Evolutionary conservation across 179 eudicot genomes (phyloP).

Genomic region (Corrigiola litoralis): DNA sequence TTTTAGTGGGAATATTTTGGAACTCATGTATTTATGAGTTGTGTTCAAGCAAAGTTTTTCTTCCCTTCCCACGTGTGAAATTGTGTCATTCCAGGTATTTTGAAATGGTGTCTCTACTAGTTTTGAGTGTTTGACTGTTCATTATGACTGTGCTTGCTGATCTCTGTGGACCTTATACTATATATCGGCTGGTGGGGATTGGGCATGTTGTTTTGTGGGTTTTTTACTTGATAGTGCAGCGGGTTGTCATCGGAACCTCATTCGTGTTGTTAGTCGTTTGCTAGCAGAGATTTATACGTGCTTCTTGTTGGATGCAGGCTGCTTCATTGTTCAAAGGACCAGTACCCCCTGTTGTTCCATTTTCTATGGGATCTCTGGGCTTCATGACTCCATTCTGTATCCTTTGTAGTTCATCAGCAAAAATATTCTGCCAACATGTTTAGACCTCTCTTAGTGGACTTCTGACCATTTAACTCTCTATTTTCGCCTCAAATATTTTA

Average conservation of each 20-base stretch:
- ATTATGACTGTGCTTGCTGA: too few relatives aligned
- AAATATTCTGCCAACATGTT: neutral
- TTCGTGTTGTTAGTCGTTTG: neutral
- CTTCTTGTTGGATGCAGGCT: constrained; percentile 62
- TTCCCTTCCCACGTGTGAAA: too few relatives aligned
- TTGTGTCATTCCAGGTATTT: too few relatives aligned
- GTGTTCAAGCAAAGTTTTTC: too few relatives aligned
- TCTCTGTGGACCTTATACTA: too few relatives aligned
- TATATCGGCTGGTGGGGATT: too few relatives aligned
- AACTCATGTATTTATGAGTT: too few relatives aligned
- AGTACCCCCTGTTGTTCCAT: constrained; percentile 88
- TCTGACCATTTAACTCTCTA: neutral
- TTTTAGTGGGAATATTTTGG: too few relatives aligned
- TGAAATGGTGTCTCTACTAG: too few relatives aligned
- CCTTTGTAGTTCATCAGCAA: constrained; percentile 34
- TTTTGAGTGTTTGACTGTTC: too few relatives aligned
- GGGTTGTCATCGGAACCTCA: neutral
- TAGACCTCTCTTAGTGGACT: neutral
- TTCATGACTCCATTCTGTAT: constrained; percentile 98
- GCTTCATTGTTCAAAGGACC: constrained; percentile 98
- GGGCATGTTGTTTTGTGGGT: too few relatives aligned
- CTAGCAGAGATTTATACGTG: neutral
- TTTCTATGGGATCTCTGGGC: constrained; percentile 92
- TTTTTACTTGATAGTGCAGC: too few relatives aligned
- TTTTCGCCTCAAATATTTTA: neutral